A percentile compares a stretch with the other conserved stretches of the same genome.
phyloP scores from a whole-genome alignment of 768 basidiomycete species.

The Russula virescens region DNA sequence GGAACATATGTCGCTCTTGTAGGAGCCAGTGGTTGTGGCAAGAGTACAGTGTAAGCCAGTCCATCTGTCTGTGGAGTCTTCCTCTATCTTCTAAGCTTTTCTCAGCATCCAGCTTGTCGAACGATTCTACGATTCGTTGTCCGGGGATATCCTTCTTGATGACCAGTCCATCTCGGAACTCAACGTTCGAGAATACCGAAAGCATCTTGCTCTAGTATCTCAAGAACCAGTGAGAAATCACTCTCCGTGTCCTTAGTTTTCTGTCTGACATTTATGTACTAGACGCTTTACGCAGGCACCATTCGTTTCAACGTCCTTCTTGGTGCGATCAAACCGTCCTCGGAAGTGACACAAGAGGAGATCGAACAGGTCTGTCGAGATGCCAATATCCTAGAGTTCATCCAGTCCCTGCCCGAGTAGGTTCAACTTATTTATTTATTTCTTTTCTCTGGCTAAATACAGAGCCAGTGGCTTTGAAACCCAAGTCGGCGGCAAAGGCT shows the following conservation, averaged over 20 bases:
- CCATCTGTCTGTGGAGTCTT: neutral
- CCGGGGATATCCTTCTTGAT: conserved; percentile 59
- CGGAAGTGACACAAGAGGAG: conserved; percentile 77
- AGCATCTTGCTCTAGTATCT: conserved; percentile 83
- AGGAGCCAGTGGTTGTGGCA: conserved; percentile 72
- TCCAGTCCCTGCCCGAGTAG: conserved; percentile 70
- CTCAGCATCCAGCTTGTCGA: conserved; percentile 69
- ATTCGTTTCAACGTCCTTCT: conserved; percentile 85
- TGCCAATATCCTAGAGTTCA: conserved; percentile 87
- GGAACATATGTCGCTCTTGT: conserved; percentile 76
- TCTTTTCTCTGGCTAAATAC: conserved; percentile 27
- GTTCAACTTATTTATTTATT: conserved; percentile 29
- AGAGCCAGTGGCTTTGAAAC: conserved; percentile 77
- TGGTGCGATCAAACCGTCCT: conserved; percentile 65
- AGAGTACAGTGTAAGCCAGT: conserved; percentile 62
- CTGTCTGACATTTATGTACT: neutral
- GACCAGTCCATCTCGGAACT: conserved; percentile 63
- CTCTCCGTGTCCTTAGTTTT: conserved; percentile 6
- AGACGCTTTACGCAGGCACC: conserved; percentile 80
- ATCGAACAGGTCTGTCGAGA: conserved; percentile 81
- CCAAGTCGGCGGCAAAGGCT: conserved; percentile 82
- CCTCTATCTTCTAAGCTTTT: conserved; percentile 31
- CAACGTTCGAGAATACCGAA: conserved; percentile 80
- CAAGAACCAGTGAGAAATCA: conserved; percentile 54
- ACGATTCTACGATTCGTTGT: conserved; percentile 73